phyloP scores from a whole-genome alignment of 2,329 filamentous ascomycete genomes.

The Penicillium crustosum region DNA sequence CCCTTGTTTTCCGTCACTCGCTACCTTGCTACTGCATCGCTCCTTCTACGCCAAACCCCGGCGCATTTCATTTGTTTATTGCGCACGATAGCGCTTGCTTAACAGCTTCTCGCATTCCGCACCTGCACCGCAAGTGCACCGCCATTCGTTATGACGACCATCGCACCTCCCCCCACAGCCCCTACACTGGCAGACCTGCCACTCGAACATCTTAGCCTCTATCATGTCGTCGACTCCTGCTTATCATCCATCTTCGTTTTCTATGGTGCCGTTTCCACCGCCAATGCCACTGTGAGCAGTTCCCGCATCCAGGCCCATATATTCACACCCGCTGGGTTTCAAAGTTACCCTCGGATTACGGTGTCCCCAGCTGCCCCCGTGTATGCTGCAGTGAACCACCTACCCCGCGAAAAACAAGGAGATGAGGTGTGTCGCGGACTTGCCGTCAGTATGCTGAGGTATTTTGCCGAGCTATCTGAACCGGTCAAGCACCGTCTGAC shows the following conservation, averaged over 20 bases:
- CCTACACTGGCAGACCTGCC: slow-evolving; percentile 73
- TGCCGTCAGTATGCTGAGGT: slow-evolving; percentile 90
- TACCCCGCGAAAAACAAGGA: slow-evolving; percentile 91
- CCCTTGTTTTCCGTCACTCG: slow-evolving; percentile 7
- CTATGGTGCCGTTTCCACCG: slow-evolving; percentile 85
- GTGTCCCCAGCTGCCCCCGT: slow-evolving; percentile 89
- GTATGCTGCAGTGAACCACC: slow-evolving; percentile 83
- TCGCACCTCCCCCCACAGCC: slow-evolving; percentile 55
- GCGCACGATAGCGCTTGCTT: slow-evolving; percentile 17
- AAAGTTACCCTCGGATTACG: slow-evolving; percentile 86
- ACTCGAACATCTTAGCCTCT: slow-evolving; percentile 79
- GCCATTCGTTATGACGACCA: slow-evolving; percentile 65
- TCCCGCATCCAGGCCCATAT: slow-evolving; percentile 94
- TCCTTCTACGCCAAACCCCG: slow-evolving; percentile 10
- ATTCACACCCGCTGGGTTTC: slow-evolving; percentile 83
- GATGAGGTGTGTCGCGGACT: slow-evolving; percentile 89
- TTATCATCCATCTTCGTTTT: slow-evolving; percentile 83
- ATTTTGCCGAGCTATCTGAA: slow-evolving; percentile 83
- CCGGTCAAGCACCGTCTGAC: slow-evolving; percentile 71
- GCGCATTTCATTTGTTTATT: slow-evolving; percentile 10
- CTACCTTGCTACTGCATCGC: background rate
- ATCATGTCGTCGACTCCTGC: slow-evolving; percentile 81
- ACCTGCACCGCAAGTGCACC: slow-evolving; percentile 12
- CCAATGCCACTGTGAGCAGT: slow-evolving; percentile 81
- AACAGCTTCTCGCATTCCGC: slow-evolving; percentile 8